Base-by-base conservation (phyloP, 306 rosid genomes). In the Begonia fuchsioides region DNA sequence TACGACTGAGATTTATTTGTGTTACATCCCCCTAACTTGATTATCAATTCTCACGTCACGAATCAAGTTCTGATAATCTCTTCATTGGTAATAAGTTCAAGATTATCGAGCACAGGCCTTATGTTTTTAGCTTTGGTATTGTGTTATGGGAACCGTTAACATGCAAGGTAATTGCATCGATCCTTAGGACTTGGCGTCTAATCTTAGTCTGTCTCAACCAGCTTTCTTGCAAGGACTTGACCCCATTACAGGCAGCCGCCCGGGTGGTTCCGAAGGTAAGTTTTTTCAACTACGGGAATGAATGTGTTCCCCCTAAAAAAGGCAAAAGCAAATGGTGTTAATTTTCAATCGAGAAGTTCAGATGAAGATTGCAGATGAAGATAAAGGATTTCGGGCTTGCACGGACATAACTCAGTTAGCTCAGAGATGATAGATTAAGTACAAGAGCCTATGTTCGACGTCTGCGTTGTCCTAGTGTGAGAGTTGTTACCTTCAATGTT, bases 231-330 rank as follows among this genome's bases (percentile, higher is more conserved):
- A 79, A 83, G 61, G 56, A 77, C 59, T 56, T 80, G 58, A 71
- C 87, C 20, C 94, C 96, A 15, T 55, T 87, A 72, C 96, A 87
- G 76, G 96, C 96, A 63, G 96, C 96, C 20, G 65, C 80, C 32
- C 87, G 94, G 44, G 93, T 87, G 51, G 78, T 77, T 46, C 87
- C 69, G 44, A 67, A 83, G 93, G 93, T 87, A 80, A 43, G 46
- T 52, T 11, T 38, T 54, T 44, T 32, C 50, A 43, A n/a, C 5
- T 15, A 5, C 0, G 5, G 45, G 45, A n/a, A n/a, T 41, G 45
- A 41, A 41, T 41, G 7, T 10, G 14, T 41, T 41, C 12, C 14
- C 0, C 45, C 12, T 10, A 41, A 10, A 41, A 10, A 10, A 10
- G n/a, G 12, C 10, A 4, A 41, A 41, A 41, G 45, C n/a, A 41